Conservation (phyloP, 768 basidiomycete genomes). For the Amanita molliuscula region DNA sequence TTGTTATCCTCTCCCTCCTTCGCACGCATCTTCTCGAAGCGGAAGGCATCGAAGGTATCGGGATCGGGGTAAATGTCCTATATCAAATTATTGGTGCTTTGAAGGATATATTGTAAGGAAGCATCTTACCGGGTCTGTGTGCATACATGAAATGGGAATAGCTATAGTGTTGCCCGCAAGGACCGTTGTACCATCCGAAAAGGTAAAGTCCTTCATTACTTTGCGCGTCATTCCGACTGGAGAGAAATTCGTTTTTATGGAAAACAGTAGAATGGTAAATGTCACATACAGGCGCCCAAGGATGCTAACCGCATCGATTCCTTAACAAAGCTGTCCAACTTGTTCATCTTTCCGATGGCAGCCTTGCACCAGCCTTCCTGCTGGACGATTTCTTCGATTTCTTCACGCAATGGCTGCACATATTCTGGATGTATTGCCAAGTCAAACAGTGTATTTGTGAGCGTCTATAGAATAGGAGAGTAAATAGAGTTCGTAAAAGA, state of each 20-base stretch:
- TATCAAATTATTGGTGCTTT: too few relatives aligned
- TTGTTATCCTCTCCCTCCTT: conserved; percentile 16
- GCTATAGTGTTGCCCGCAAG: conserved; percentile 16
- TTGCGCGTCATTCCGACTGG: conserved; percentile 19
- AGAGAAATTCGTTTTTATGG: conserved; percentile 14
- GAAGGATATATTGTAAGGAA: neutral
- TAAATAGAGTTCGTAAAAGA: neutral
- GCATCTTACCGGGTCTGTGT: conserved; percentile 2
- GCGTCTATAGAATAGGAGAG: conserved; percentile 16
- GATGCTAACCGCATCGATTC: conserved; percentile 25
- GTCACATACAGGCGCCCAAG: conserved; percentile 12
- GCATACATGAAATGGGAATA: conserved; percentile 7
- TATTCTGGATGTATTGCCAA: conserved; percentile 25
- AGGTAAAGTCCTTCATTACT: conserved; percentile 27
- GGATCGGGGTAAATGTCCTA: conserved; percentile 23
- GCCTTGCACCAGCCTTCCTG: conserved; percentile 28
- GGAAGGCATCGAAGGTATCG: conserved; percentile 27
- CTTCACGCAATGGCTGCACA: conserved; percentile 26
- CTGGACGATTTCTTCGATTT: conserved; percentile 27
- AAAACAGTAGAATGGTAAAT: neutral
- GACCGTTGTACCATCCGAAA: conserved; percentile 17
- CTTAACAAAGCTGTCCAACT: conserved; percentile 34
- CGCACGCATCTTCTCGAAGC: conserved; percentile 24
- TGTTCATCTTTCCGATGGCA: conserved; percentile 26
- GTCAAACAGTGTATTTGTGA: conserved; percentile 26